These are phyloP conservation scores for Calamus simplicifolius DNA, from an alignment of 176 grass and related monocot species.

Conservation along the genomic window DNA sequence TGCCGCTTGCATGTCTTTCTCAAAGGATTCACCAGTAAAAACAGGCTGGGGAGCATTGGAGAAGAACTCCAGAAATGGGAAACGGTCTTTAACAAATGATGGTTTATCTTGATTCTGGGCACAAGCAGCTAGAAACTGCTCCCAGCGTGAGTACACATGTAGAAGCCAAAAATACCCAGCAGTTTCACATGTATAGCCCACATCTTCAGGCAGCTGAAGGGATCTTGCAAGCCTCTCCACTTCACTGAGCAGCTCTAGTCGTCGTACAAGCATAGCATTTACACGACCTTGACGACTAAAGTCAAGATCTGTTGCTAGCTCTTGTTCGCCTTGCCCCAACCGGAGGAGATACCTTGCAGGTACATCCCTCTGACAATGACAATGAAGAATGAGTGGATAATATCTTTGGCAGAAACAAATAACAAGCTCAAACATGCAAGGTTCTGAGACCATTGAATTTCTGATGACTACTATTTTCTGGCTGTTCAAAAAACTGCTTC, in stretches of 20 bases:
- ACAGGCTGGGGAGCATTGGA: constrained; percentile 52
- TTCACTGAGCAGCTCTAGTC: constrained; percentile 78
- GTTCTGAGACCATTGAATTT: too few species aligned
- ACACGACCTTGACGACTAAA: constrained; percentile 97
- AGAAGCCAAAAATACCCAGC: constrained; percentile 96
- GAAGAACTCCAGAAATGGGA: constrained; percentile 83
- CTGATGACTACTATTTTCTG: too few species aligned
- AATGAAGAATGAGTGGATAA: constrained; percentile 3
- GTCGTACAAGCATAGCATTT: constrained; percentile 87
- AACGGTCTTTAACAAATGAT: constrained; percentile 61
- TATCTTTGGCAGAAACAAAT: background rate
- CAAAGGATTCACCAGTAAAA: constrained; percentile 80
- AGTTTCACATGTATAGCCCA: constrained; percentile 87
- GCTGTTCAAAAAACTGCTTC: too few species aligned
- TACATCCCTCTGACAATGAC: constrained; percentile 74
- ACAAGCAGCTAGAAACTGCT: constrained; percentile 75
- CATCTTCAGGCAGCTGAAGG: constrained; percentile 77
- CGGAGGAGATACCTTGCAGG: constrained; percentile 97
- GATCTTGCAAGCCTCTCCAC: constrained; percentile 81
- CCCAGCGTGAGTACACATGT: constrained; percentile 93
- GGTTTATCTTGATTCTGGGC: constrained; percentile 63
- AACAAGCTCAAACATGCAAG: background rate
- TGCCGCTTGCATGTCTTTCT: constrained; percentile 92
- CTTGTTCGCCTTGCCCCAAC: constrained; percentile 95
- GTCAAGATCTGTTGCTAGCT: constrained; percentile 98